Percentiles rank a stretch among this genome's conserved stretches.
phyloP scores from a whole-genome alignment of 768 basidiomycete genomes.

The Termitomyces sp. region DNA sequence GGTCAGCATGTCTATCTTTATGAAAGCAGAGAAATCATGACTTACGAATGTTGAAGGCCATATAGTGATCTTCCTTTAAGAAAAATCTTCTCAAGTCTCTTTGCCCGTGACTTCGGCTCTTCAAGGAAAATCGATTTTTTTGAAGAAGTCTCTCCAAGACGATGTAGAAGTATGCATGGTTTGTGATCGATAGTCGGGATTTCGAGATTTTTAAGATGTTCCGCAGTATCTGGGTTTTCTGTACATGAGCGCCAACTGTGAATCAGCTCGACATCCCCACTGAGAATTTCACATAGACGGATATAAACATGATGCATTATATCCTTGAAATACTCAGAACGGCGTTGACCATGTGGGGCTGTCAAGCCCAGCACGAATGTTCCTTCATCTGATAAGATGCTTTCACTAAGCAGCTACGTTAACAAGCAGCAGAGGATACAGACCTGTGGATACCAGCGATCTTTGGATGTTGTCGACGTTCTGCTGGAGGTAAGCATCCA shows the following conservation, averaged over 20 bases:
- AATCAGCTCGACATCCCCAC: background rate
- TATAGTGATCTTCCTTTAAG: background rate
- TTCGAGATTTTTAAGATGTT: background rate
- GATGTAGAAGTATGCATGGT: background rate
- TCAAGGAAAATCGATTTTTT: background rate
- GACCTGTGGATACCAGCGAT: background rate
- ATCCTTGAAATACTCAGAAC: background rate
- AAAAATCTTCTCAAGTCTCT: background rate
- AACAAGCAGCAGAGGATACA: background rate
- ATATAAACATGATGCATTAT: background rate
- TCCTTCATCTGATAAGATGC: background rate
- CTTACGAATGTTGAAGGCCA: background rate
- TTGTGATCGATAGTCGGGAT: background rate
- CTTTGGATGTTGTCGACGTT: background rate
- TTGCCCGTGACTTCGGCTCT: background rate
- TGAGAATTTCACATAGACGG: background rate
- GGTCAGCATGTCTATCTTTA: background rate
- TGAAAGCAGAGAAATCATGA: background rate
- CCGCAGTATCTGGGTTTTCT: background rate
- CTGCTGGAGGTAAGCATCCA: background rate
- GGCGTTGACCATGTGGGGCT: background rate
- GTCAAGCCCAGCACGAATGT: background rate
- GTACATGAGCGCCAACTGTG: background rate
- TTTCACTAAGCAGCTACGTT: background rate
- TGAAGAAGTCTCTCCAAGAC: background rate